A percentile compares a stretch with the other conserved stretches of the same genome.
These are phyloP conservation scores for Colletotrichum caudatum DNA, from an alignment of 2,329 filamentous ascomycete species.

Conservation along the genomic window DNA sequence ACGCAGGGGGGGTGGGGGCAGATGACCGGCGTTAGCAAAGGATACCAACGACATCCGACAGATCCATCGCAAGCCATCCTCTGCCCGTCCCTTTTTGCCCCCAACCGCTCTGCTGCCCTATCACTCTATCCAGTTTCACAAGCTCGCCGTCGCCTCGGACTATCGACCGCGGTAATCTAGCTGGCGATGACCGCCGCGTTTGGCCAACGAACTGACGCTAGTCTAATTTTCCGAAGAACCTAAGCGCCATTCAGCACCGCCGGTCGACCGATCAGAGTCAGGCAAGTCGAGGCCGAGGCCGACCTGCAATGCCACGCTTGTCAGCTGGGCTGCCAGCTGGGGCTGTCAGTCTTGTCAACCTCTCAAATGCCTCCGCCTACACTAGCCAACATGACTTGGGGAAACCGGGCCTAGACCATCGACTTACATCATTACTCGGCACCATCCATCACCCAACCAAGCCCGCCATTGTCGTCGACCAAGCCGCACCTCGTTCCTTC, in stretches of 20 bases:
- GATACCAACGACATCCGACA: slow-evolving; percentile 11
- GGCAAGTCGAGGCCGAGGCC: slow-evolving; percentile 1
- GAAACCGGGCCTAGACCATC: slow-evolving; percentile 30
- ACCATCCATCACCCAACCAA: slow-evolving; percentile 22
- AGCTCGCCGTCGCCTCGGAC: slow-evolving; percentile 9
- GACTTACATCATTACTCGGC: slow-evolving; percentile 38
- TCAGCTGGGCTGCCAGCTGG: slow-evolving; percentile 4
- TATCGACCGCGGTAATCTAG: slow-evolving; percentile 9
- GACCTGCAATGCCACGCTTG: background rate
- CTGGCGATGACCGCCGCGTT: slow-evolving; percentile 15
- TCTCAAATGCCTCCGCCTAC: slow-evolving; percentile 28
- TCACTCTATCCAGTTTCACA: background rate
- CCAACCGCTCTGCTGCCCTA: background rate
- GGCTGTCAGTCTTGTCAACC: slow-evolving; percentile 15
- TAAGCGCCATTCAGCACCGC: slow-evolving; percentile 26
- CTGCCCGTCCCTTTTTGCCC: slow-evolving; percentile 7
- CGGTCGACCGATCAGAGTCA: slow-evolving; percentile 29
- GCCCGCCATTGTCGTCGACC: background rate
- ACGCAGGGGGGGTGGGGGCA: background rate
- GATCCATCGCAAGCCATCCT: slow-evolving; percentile 20
- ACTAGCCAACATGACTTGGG: slow-evolving; percentile 34
- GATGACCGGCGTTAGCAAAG: background rate
- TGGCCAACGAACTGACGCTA: slow-evolving; percentile 31
- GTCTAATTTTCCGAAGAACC: slow-evolving; percentile 19
- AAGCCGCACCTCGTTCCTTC: slow-evolving; percentile 12